These are phyloP conservation scores for Sistotremastrum suecicum DNA, from an alignment of 768 basidiomycete genomes.

Conservation along the genomic window DNA sequence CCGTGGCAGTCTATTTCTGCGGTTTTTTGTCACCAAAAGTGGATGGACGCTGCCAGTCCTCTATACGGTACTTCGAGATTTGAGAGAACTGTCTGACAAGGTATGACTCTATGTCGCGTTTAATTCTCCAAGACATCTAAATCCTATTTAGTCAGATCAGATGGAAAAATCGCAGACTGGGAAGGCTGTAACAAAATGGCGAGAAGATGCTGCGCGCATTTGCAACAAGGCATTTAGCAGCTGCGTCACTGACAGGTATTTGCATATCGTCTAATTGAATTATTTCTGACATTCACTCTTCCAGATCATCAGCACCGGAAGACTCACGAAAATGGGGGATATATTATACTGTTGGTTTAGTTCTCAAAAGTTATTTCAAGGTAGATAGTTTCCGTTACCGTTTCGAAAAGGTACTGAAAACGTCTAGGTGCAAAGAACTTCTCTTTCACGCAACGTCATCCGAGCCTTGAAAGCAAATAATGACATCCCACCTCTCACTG, in stretches of 20 bases:
- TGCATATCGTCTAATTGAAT: slow-evolving; percentile 10
- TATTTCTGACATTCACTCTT: slow-evolving; percentile 1
- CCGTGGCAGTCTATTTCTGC: slow-evolving; percentile 45
- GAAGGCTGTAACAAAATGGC: slow-evolving; percentile 46
- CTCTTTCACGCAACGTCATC: slow-evolving; percentile 82
- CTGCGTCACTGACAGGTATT: slow-evolving; percentile 74
- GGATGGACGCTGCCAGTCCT: slow-evolving; percentile 81
- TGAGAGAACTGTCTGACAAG: slow-evolving; percentile 76
- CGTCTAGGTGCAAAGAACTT: slow-evolving; percentile 73
- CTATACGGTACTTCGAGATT: slow-evolving; percentile 67
- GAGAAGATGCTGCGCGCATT: slow-evolving; percentile 78
- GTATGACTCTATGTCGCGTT: slow-evolving; percentile 24
- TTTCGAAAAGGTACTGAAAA: not conserved
- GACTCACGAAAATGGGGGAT: slow-evolving; percentile 82
- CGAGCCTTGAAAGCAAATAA: slow-evolving; percentile 75
- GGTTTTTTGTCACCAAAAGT: slow-evolving; percentile 66
- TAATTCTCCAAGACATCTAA: not conserved
- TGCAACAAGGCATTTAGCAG: slow-evolving; percentile 83
- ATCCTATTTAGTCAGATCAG: not conserved
- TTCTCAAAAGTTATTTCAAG: slow-evolving; percentile 90
- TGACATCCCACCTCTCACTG: slow-evolving; percentile 65
- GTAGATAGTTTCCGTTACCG: slow-evolving; percentile 28
- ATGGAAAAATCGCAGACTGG: slow-evolving; percentile 20
- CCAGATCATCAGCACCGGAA: slow-evolving; percentile 50
- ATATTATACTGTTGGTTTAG: slow-evolving; percentile 82